These are phyloP conservation scores for Penicillium sp. DNA, from an alignment of 2,329 filamentous ascomycete genomes.

Conservation along the genomic window DNA sequence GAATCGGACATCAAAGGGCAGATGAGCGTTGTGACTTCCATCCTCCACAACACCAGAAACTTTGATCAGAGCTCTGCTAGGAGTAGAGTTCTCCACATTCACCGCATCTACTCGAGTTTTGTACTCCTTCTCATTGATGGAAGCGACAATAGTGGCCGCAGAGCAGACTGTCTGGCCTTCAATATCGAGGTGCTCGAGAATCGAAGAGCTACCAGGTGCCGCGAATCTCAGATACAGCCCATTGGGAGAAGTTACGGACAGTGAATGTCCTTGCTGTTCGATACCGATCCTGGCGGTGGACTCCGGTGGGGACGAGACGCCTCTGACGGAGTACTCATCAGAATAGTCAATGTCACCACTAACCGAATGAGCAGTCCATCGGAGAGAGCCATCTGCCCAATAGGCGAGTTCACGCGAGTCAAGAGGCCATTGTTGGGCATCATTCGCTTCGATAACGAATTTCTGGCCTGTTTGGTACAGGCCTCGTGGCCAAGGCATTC, in stretches of 20 bases:
- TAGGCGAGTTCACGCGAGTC: conserved; percentile 26
- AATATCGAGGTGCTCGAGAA: conserved; percentile 17
- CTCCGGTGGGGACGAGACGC: background rate
- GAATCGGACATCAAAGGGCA: conserved; percentile 27
- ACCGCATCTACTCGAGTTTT: conserved; percentile 13
- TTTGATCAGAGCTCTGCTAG: conserved; percentile 19
- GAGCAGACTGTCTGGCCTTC: conserved; percentile 19
- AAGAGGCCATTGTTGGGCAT: conserved; percentile 15
- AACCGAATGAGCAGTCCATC: conserved; percentile 27
- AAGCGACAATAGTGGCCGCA: conserved; percentile 18
- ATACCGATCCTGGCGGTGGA: background rate
- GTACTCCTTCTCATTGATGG: conserved; percentile 18
- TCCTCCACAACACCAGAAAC: conserved; percentile 17
- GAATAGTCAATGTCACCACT: conserved; percentile 17
- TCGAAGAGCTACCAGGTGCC: conserved; percentile 8
- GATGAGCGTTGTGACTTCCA: conserved; percentile 7
- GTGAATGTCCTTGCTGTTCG: background rate
- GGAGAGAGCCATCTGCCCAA: conserved; percentile 26
- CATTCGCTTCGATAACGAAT: conserved; percentile 19
- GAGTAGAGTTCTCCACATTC: conserved; percentile 21
- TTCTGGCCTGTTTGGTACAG: conserved; percentile 18
- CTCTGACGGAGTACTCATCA: conserved; percentile 17
- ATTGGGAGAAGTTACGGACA: conserved; percentile 12
- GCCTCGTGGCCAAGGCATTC: conserved; percentile 23
- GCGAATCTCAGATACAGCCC: conserved; percentile 17